Conservation (phyloP, 768 basidiomycete species). For the Sutorius australiensis region DNA sequence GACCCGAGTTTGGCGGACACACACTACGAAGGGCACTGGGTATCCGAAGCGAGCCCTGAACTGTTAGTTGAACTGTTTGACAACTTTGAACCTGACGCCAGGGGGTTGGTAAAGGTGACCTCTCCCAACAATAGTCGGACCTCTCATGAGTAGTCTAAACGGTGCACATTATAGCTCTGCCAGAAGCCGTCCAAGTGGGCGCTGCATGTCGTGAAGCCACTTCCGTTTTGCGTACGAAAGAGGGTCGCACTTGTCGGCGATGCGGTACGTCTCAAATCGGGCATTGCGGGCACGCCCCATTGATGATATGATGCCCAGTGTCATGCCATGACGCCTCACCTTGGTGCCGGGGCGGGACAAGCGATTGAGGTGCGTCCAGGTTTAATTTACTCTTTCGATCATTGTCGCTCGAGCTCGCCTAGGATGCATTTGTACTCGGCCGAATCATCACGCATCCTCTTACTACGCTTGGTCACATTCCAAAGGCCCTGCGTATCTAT, state of each 20-base stretch:
- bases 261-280: constrained; percentile 30
- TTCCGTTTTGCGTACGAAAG: constrained; percentile 38
- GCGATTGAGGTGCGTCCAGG: constrained; percentile 18
- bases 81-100: constrained; percentile 37
- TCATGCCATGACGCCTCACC: constrained; percentile 25
- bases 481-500: constrained; percentile 9
- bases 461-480: background rate
- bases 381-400: background rate
- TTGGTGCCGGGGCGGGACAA: constrained; percentile 24
- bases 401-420: background rate
- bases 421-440: constrained; percentile 15
- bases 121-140: background rate
- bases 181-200: constrained; percentile 41
- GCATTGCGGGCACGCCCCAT: background rate
- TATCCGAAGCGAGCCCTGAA: constrained; percentile 26
- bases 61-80: constrained; percentile 30
- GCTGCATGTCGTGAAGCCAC: constrained; percentile 38
- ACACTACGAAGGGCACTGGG: constrained; percentile 31
- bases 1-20: constrained; percentile 30
- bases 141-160: background rate
- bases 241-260: constrained; percentile 49
- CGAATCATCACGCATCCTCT: constrained; percentile 6
- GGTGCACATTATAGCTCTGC: constrained; percentile 27
- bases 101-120: constrained; percentile 26
- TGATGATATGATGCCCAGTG: constrained; percentile 1